These are phyloP conservation scores for Bruguiera sexangula DNA, from an alignment of 345 rosid genomes.

Conservation along the genomic window DNA sequence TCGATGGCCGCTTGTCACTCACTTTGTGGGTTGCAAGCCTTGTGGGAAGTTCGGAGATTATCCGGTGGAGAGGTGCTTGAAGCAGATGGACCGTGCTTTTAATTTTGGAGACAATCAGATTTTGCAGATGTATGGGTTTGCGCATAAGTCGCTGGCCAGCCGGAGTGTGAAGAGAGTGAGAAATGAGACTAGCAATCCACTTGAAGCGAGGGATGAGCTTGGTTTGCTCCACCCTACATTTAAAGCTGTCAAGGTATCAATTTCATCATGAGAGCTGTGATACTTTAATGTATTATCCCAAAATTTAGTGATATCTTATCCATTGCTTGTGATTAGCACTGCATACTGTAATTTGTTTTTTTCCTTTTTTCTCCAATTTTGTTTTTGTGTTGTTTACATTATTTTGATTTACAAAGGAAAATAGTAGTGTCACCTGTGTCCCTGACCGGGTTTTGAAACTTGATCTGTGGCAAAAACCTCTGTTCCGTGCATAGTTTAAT, in stretches of 20 bases:
- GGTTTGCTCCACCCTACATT: constrained; percentile 29
- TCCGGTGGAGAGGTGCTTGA: constrained; percentile 60
- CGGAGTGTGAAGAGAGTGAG: background rate
- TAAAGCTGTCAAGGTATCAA: constrained; percentile 23
- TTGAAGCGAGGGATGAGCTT: constrained; percentile 13
- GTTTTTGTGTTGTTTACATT: too few species aligned
- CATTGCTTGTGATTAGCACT: background rate
- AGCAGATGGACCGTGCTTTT: constrained; percentile 77
- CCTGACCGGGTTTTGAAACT: too few species aligned
- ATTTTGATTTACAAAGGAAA: too few species aligned
- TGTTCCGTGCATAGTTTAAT: too few species aligned
- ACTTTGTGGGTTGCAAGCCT: constrained; percentile 81
- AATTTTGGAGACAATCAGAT: constrained; percentile 72
- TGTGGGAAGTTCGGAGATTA: constrained; percentile 69
- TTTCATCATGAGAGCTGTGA: constrained; percentile 9
- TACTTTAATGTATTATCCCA: constrained; percentile 1
- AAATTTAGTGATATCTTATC: background rate
- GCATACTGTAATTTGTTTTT: too few species aligned
- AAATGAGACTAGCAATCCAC: background rate
- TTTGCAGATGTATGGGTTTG: constrained; percentile 64
- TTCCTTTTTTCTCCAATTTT: too few species aligned
- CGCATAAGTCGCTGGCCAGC: constrained; percentile 39
- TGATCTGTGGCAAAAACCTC: too few species aligned
- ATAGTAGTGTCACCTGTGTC: too few species aligned
- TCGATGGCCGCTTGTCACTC: constrained; percentile 76